Evolutionary conservation across 2,329 filamentous ascomycete genomes (phyloP), one percentile per base, ranked within the genome.

Genomic region (Coniella vitis): DNA sequence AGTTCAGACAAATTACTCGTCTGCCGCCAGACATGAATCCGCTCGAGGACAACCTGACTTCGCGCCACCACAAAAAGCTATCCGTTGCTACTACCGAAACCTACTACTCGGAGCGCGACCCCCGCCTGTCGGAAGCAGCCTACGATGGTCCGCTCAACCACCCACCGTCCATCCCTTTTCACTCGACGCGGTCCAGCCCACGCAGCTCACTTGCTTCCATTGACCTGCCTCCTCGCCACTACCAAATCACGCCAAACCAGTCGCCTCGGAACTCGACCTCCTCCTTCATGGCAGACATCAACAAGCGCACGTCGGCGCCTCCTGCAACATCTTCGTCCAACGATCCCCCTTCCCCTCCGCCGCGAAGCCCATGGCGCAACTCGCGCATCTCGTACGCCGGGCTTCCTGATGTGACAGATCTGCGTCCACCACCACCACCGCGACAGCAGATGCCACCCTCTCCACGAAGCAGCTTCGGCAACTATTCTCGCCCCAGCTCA

Each of bases 21-120:
- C 76, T 96, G 63, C 91, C 91, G 5, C 90, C 91, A 0, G 91
- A 97, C 61, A 89, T 95, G 86, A 97, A 97, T 63, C 91, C 91
- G 2, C 74, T 97, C 13, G 90, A 96, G 63, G 81, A 87, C 56
- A 84, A 91, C 59, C 70, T 95, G 50, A 96, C 90, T 1, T 83
- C 87, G 10, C 79, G 84, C 20, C 70, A 67, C 49, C 89, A 94
- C 68, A 90, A 90, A 72, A 80, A 78, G 64, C 77, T 75, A 1
- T 80, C 76, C 1, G 60, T 79, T 22, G 67, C 71, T 4, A 78
- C 72, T 2, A 61, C 63, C 7, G 69, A 67, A 55, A 75, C 68
- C 9, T 57, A 56, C 38, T 57, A 64, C 47, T 60, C 60, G 14
- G 70, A 74, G 3, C 70, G 72, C 9, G 79, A 86, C 53, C 86